Evolutionary conservation across 2,329 filamentous ascomycete genomes (phyloP).

Genomic region (Penicillium sp.): DNA sequence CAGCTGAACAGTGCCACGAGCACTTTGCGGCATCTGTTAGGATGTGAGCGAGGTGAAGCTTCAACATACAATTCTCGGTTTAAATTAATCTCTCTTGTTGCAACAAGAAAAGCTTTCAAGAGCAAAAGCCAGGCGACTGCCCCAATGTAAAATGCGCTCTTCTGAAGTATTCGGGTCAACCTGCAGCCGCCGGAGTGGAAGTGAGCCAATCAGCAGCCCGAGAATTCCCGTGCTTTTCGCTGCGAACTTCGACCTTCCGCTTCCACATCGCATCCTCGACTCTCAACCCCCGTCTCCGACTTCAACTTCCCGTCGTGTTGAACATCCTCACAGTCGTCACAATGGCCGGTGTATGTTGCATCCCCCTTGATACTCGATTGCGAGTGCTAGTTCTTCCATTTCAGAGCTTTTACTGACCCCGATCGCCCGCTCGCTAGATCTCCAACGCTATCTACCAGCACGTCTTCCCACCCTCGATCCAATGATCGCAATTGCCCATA

Average conservation of each 20-base stretch:
- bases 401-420: slow-evolving; percentile 18
- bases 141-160: no score
- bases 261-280: slow-evolving; percentile 15
- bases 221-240: slow-evolving; percentile 37
- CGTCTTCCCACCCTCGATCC: slow-evolving; percentile 30
- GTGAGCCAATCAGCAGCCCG: slow-evolving; percentile 34
- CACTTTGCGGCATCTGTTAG: no score
- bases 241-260: slow-evolving; percentile 28
- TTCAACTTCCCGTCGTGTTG: slow-evolving; percentile 11
- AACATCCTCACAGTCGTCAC: slow-evolving; percentile 30
- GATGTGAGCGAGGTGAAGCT: no score
- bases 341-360: slow-evolving; percentile 48
- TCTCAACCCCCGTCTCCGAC: slow-evolving; percentile 6
- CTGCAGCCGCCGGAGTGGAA: slow-evolving; percentile 20
- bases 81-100: no score
- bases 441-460: slow-evolving; percentile 56
- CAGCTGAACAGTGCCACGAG: no score
- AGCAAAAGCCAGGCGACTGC: no score
- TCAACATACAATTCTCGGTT: no score
- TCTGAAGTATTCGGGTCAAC: background rate
- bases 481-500: slow-evolving; percentile 13
- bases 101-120: no score
- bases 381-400: slow-evolving; percentile 27
- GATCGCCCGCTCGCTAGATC: slow-evolving; percentile 37
- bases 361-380: slow-evolving; percentile 12